Evolutionary conservation across 371 early-diverging fungal genomes (phyloP).

Genomic region (Zychaea mexicana): DNA sequence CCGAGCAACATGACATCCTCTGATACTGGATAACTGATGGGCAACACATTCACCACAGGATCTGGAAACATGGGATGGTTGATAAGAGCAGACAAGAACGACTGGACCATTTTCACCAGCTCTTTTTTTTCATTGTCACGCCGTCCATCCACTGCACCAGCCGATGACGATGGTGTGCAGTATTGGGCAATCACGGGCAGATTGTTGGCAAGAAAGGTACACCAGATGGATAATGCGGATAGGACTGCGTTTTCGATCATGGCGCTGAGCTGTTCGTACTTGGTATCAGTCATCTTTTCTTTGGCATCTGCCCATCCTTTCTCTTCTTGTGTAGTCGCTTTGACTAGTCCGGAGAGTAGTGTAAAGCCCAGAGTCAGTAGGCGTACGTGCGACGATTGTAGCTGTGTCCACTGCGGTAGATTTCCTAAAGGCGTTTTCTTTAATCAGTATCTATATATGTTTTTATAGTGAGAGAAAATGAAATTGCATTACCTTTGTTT

Average conservation of each 20-base stretch:
- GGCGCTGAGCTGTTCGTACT: constrained; percentile 11
- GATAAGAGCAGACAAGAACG: constrained; percentile 33
- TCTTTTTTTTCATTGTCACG: constrained; percentile 22
- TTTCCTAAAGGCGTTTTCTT: constrained; percentile 13
- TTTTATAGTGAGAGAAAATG: background rate
- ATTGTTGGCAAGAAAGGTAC: constrained; percentile 35
- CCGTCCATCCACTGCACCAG: constrained; percentile 17
- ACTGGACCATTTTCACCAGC: constrained; percentile 34
- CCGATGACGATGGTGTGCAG: constrained; percentile 25
- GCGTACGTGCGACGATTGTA: constrained; percentile 33
- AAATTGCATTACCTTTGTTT: constrained; percentile 24
- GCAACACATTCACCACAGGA: constrained; percentile 37
- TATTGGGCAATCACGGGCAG: constrained; percentile 32
- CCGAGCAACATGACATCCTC: constrained; percentile 44
- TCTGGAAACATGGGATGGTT: constrained; percentile 43
- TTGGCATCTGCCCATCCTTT: constrained; percentile 15
- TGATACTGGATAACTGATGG: constrained; percentile 41
- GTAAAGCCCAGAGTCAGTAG: constrained; percentile 33
- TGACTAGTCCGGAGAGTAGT: constrained; percentile 22
- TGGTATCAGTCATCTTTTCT: constrained; percentile 14
- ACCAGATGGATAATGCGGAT: constrained; percentile 47
- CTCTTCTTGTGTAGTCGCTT: constrained; percentile 25
- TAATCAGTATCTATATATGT: background rate
- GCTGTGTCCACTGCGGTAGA: constrained; percentile 20
- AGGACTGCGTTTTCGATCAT: constrained; percentile 31